Base-by-base conservation (phyloP, 139 green algal species). In the Coccomyxa sp. region DNA sequence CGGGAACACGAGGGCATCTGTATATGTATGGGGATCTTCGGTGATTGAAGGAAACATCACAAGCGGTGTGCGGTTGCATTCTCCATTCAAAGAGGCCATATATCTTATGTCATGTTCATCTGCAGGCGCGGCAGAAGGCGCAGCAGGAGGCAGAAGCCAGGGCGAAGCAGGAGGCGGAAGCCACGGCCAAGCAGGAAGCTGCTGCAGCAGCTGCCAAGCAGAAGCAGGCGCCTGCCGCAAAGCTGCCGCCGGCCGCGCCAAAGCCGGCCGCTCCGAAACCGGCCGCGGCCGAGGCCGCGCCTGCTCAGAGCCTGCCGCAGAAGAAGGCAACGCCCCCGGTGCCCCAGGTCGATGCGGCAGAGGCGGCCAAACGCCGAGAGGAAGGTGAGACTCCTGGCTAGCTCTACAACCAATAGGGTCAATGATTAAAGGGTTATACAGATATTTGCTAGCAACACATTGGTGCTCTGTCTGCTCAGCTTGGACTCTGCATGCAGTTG, bases 131-230 rank as follows among this genome's bases (percentile, higher is more conserved):
- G 82, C 45, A n/a, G 58, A 77, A 82, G 59, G 82, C 81, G 67
- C 68, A 87, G 79, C 30, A 86, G 63, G 79, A 80, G 75, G 82
- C 80, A 76, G 83, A 86, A 60, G 81, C 75, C 30, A 82, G 84
- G 59, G 81, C 79, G 0, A 67, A 86, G 30, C 58, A 86, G 60
- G 77, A 30, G 21, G 66, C 31, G 51, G 58, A 59, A 31, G 45
- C 3, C 13, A 83, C 14, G 83, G 67, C 16, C 76, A 86, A 77
- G 63, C 38, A 51, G 38, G 38, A 51, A 51, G 38, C 38, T 51
- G 74, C 45, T 32, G 81, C 74, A 31, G 77, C 57, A 74, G 51
- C 28, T 30, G 23, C 14, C n/a, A 86, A 45, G 82, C 60, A 27
- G 79, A 86, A 66, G 63, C 66, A 51, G 38, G 81, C 38, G 82